Conservation (phyloP, 805 yeast genomes). For the Dipodascus geniculatus region DNA sequence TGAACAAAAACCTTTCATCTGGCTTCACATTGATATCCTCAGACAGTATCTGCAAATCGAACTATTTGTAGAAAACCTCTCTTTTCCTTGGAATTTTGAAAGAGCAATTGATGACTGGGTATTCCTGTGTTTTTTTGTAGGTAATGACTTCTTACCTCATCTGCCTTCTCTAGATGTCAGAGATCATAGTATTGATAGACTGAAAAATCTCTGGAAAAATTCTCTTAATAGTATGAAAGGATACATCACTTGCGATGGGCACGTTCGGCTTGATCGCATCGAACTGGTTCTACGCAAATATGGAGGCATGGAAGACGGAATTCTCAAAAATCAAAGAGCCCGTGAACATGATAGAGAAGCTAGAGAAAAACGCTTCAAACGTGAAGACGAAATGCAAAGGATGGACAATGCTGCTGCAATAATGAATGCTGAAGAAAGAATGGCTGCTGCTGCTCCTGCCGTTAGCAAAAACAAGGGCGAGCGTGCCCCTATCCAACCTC, state of each 20-base stretch:
- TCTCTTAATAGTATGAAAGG: conserved; percentile 54
- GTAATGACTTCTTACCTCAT: conserved; percentile 97
- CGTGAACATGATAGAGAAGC: conserved; percentile 61
- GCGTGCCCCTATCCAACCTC: conserved; percentile 60
- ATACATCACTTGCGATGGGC: conserved; percentile 85
- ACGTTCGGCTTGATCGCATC: conserved; percentile 61
- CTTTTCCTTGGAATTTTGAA: conserved; percentile 76
- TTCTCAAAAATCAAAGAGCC: conserved; percentile 58
- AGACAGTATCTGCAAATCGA: conserved; percentile 84
- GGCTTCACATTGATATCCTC: conserved; percentile 82
- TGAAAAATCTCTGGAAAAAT: conserved; percentile 76
- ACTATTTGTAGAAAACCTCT: conserved; percentile 52
- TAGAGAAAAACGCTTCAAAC: conserved; percentile 45
- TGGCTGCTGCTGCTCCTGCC: conserved; percentile 6
- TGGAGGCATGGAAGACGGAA: conserved; percentile 64
- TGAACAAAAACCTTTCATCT: conserved; percentile 71
- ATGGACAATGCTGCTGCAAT: conserved; percentile 4
- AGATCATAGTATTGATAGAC: conserved; percentile 79
- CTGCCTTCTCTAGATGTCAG: conserved; percentile 89
- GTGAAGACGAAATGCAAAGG: conserved; percentile 28
- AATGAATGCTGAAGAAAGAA: conserved; percentile 2
- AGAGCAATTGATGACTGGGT: conserved; percentile 98
- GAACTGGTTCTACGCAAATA: conserved; percentile 55
- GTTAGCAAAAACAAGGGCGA: conserved; percentile 53
- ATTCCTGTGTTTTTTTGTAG: conserved; percentile 95